These are phyloP conservation scores for Oryza rufipogon DNA, from an alignment of 176 grass and related monocot genomes.

Conservation along the genomic window DNA sequence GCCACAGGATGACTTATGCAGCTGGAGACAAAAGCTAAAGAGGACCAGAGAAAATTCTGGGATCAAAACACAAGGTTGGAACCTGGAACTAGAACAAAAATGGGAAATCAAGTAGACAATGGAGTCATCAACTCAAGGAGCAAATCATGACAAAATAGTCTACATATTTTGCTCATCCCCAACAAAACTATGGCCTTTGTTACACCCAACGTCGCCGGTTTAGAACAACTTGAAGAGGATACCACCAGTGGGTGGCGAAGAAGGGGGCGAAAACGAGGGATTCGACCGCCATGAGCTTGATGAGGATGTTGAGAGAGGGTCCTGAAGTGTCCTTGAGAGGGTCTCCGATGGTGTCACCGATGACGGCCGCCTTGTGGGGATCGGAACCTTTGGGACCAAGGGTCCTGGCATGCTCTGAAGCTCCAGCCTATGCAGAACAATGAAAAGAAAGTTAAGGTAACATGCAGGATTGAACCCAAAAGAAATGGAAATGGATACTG, in stretches of 20 bases:
- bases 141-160: slow-evolving; percentile 19
- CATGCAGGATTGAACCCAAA: neutral
- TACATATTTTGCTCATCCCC: neutral
- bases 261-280: slow-evolving; percentile 88
- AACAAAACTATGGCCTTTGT: slow-evolving; percentile 16
- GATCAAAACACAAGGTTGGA: slow-evolving; percentile 36
- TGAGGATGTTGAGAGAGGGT: slow-evolving; percentile 89
- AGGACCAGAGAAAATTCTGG: slow-evolving; percentile 3
- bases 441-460: neutral
- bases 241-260: slow-evolving; percentile 80
- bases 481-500: neutral
- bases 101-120: slow-evolving; percentile 5
- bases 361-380: slow-evolving; percentile 80
- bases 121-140: slow-evolving; percentile 34
- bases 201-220: neutral
- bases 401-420: slow-evolving; percentile 72
- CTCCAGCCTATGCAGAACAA: slow-evolving; percentile 70
- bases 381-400: slow-evolving; percentile 87
- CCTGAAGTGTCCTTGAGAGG: slow-evolving; percentile 90
- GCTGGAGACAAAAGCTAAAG: slow-evolving; percentile 6
- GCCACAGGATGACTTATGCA: slow-evolving; percentile 7
- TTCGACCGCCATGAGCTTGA: slow-evolving; percentile 94
- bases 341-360: slow-evolving; percentile 83
- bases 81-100: slow-evolving; percentile 21
- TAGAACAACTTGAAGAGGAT: slow-evolving; percentile 78